Base-by-base conservation (phyloP, 2,329 filamentous ascomycete species). In the Ascochyta fabae region DNA sequence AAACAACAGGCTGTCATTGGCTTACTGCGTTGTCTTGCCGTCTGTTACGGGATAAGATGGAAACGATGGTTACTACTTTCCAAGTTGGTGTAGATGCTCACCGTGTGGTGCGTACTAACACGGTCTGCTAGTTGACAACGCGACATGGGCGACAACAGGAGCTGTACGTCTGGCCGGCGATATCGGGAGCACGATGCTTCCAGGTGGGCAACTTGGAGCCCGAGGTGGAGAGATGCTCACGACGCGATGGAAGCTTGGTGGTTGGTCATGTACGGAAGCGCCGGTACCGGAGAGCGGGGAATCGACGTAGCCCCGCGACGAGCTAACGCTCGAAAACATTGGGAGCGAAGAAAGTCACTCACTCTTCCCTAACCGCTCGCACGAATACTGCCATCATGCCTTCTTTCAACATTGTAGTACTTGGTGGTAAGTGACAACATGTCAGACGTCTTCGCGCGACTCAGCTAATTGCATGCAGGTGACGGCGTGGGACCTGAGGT, bases 401-500 rank as follows among this genome's bases (percentile, higher is more conserved):
- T 67, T 65, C 71, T 8, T 76, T 75, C 60, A 77, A 77, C 53
- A 77, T 78, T 63, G 75, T 78, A 31, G 72, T 77, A 38, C 72
- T 78, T 52, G 74, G 67, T 44, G 75, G 75, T 77, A 66, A 61
- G 72, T 62, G 29, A 16, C 7, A 27, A 9, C 13, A 15, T 16
- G 31, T n/a, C 35, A 1, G 48, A 33, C 22, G 10, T 15, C 7
- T 5, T 29, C 19, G 22, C 31, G 22, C n/a, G 9, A 23, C 27
- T 6, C 33, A 16, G 53, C 61, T 64, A 65, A 68, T 64, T 58
- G 56, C 38, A 27, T 48, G 3, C 35, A 77, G 75, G 75, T 65
- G 75, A 78, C 55, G 75, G 76, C 51, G 73, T 75, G 36, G 75
- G 75, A 45, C 75, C 75, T 38, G 75, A 78, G 73, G 75, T 77